A percentile compares a stretch with the other conserved stretches of the same genome.
Conservation (phyloP, 495 filamentous ascomycete genomes). For the Usnea hakonensis region DNA sequence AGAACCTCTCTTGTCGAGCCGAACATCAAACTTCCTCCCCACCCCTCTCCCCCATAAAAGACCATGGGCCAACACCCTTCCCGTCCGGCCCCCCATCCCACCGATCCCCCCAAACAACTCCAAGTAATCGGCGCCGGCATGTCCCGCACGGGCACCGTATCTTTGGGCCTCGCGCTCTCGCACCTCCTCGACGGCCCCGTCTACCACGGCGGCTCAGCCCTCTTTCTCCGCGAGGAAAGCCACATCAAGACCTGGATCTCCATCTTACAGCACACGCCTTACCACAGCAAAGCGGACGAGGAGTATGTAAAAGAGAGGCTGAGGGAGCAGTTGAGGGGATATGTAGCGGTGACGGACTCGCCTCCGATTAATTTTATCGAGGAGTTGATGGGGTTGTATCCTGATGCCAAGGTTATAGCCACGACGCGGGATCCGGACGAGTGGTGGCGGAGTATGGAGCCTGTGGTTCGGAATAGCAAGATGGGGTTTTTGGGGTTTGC, state of each 20-base stretch:
- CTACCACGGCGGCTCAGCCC: conserved; percentile 32
- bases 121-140: conserved; percentile 45
- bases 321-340: background rate
- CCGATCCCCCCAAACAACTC: conserved; percentile 16
- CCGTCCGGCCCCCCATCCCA: background rate
- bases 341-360: background rate
- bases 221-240: conserved; percentile 19
- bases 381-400: background rate
- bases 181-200: conserved; percentile 35
- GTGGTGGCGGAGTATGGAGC: background rate
- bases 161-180: conserved; percentile 39
- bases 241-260: background rate
- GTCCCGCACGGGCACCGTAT: conserved; percentile 45
- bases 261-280: background rate
- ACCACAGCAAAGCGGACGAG: background rate
- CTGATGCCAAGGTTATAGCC: background rate
- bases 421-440: background rate
- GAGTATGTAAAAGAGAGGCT: background rate
- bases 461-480: background rate
- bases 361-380: background rate
- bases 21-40: too few species aligned
- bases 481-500: background rate
- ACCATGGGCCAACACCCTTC: background rate
- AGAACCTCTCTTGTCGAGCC: too few species aligned
- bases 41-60: background rate